phyloP scores from a whole-genome alignment of 2,329 filamentous ascomycete species.

The Pseudopithomyces chartarum region DNA sequence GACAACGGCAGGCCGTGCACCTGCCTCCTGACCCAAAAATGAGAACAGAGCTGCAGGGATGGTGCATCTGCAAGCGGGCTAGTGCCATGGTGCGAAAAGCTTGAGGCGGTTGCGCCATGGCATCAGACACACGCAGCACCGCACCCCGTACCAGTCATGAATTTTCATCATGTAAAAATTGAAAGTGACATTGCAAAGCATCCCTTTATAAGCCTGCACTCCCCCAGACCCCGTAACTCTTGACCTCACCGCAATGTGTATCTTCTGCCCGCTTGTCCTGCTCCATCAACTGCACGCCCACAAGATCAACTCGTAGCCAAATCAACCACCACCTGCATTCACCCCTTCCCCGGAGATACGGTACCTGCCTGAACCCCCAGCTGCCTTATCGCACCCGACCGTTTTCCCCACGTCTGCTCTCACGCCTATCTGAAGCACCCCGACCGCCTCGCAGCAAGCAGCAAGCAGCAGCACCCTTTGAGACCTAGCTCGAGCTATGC shows the following conservation, averaged over 20 bases:
- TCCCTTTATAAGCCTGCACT: constrained; percentile 24
- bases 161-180: constrained; percentile 39
- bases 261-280: constrained; percentile 38
- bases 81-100: constrained; percentile 27
- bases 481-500: constrained; percentile 30
- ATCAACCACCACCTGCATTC: constrained; percentile 7
- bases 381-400: constrained; percentile 22
- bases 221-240: constrained; percentile 14
- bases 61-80: constrained; percentile 20
- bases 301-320: constrained; percentile 38
- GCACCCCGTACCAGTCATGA: constrained; percentile 36
- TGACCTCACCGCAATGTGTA: constrained; percentile 37
- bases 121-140: constrained; percentile 31
- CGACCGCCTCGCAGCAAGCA: constrained; percentile 20
- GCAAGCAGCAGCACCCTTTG: constrained; percentile 5
- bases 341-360: constrained; percentile 21
- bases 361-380: constrained; percentile 8
- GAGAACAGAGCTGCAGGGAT: constrained; percentile 25
- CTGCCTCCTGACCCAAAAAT: constrained; percentile 42
- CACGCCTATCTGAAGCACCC: constrained; percentile 30
- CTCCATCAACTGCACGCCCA: constrained; percentile 40
- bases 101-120: constrained; percentile 30
- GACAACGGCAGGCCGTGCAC: constrained; percentile 31
- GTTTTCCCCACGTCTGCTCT: no score
- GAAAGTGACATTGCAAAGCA: neutral